Evolutionary conservation across 1,284 basidiomycete genomes (phyloP), one percentile per base, ranked within the genome.

Genomic region (Mycosarcoma maydis): DNA sequence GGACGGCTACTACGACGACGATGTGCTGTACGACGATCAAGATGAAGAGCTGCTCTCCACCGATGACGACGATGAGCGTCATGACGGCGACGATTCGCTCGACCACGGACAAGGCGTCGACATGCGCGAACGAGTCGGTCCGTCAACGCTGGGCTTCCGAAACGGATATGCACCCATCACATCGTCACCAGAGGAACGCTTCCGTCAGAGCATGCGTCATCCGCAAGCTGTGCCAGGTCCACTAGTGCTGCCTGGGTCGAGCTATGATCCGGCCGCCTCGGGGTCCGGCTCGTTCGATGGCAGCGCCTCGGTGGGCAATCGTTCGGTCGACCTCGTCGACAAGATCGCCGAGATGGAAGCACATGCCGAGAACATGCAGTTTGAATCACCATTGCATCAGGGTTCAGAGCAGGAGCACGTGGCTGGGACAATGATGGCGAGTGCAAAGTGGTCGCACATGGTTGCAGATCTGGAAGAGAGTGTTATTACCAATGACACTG

Each of bases 301-400:
- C 4, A 69, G 55, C 30, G 62, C 62, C 6, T 57, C 56, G 17
- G 58, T 20, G 10, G 67, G 67, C 2, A 47, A 53, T 6, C 61
- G 48, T 2, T 66, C 61, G 29, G 54, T 71, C 34, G 68, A 71
- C 23, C 46, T 73, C 33, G 71, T 58, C 20, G 67, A 73, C 39
- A 66, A 65, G 53, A 73, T 73, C 17, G 71, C 71, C 17, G 65
- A 73, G 49, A 73, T 73, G 71, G 71, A 73, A 38, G 67, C 66
- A 9, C 67, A 71, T 30, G 71, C 71, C 29, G 71, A 73, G 38
- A 60, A 30, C 17, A 71, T 71, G 68, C 45, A 47, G 13, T 60
- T 66, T 13, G 68, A 57, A 23, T 50, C 59, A 47, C 59, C 59
- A 17, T 22, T 58, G 53, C 49, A 57, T 23, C 34, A 32, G 22